A percentile compares a stretch with the other conserved stretches of the same genome.
phyloP scores from a whole-genome alignment of 2,329 filamentous ascomycete species.

The Gyromitra esculenta region DNA sequence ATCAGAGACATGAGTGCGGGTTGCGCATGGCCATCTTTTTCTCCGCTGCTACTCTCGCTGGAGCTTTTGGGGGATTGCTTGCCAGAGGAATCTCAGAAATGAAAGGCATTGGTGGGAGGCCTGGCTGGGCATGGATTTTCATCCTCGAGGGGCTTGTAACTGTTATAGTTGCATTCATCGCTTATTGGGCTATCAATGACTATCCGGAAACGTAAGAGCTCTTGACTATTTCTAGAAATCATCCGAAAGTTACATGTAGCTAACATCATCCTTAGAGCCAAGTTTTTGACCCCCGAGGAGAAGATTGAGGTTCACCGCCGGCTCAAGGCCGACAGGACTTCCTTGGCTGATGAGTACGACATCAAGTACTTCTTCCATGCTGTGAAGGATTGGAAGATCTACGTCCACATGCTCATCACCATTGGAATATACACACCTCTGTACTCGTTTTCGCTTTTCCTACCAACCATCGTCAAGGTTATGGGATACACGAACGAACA shows the following conservation, averaged over 20 bases:
- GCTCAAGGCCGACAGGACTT: conserved; percentile 63
- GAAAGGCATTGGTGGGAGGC: conserved; percentile 67
- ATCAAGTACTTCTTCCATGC: conserved; percentile 69
- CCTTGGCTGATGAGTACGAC: conserved; percentile 68
- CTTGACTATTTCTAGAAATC: background rate
- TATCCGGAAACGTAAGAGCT: conserved; percentile 64
- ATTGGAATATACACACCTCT: conserved; percentile 70
- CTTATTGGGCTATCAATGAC: conserved; percentile 68
- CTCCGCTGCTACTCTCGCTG: conserved; percentile 66
- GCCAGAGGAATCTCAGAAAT: conserved; percentile 68
- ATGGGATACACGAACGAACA: conserved; percentile 64
- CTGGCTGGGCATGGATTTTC: conserved; percentile 83
- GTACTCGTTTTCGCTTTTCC: conserved; percentile 71
- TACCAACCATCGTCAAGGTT: conserved; percentile 69
- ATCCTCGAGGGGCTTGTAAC: conserved; percentile 71
- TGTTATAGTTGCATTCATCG: conserved; percentile 63
- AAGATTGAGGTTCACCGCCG: conserved; percentile 62
- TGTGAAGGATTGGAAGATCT: conserved; percentile 68
- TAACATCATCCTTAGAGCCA: conserved; percentile 58
- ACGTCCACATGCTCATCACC: conserved; percentile 69
- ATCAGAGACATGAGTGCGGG: conserved; percentile 69
- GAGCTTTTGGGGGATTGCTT: conserved; percentile 67
- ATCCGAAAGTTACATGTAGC: conserved; percentile 50
- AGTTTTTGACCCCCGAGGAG: conserved; percentile 64
- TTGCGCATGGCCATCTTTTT: conserved; percentile 72